Conservation (phyloP, 306 rosid genomes). For the Dryas drummondii region DNA sequence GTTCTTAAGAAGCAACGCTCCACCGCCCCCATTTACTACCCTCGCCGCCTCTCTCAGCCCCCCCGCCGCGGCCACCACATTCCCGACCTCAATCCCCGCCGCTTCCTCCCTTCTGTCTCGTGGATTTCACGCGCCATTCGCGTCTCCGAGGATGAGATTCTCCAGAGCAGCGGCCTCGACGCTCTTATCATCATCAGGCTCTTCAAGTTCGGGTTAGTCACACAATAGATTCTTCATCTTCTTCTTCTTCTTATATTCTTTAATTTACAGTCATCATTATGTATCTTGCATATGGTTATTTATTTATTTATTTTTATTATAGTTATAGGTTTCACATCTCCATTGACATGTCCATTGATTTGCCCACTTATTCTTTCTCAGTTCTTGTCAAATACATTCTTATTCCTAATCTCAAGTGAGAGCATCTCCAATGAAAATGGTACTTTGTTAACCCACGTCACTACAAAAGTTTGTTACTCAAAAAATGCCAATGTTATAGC, state of each 20-base stretch:
- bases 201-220: slow-evolving; percentile 73
- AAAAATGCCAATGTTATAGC: too few relatives aligned
- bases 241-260: too few relatives aligned
- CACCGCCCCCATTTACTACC: slow-evolving; percentile 62
- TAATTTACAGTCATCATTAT: too few relatives aligned
- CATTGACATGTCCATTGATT: background rate
- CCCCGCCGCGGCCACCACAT: slow-evolving; percentile 18
- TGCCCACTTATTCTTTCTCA: background rate
- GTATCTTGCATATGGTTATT: background rate
- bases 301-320: background rate
- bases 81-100: slow-evolving; percentile 26
- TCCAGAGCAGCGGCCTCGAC: slow-evolving; percentile 64
- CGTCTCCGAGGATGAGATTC: slow-evolving; percentile 61
- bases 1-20: slow-evolving; percentile 75
- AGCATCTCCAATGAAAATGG: too few relatives aligned
- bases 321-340: too few relatives aligned
- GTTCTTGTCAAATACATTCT: too few relatives aligned
- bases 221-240: background rate
- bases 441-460: too few relatives aligned
- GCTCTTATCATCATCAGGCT: slow-evolving; percentile 76
- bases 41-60: slow-evolving; percentile 54
- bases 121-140: slow-evolving; percentile 65
- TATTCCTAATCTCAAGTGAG: too few relatives aligned
- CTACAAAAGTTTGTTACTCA: too few relatives aligned
- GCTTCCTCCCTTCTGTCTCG: slow-evolving; percentile 61